Evolutionary conservation across 169 alveolate species (phyloP).

Genomic region (Cryptosporidium parvum): DNA sequence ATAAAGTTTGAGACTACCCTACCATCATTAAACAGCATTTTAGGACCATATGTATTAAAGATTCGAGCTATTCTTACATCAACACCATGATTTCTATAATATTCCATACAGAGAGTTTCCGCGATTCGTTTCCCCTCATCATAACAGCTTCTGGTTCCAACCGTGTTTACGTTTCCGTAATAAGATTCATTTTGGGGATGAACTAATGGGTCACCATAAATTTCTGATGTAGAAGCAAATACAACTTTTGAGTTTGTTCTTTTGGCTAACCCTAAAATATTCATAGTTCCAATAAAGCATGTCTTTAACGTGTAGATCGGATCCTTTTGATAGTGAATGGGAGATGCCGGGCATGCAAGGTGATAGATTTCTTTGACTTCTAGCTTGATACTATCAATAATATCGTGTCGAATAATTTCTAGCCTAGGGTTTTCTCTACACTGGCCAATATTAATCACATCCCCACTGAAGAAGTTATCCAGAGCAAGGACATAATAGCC

Average conservation of each 20-base stretch:
- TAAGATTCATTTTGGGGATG: slow-evolving; percentile 84
- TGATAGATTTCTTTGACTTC: slow-evolving; percentile 84
- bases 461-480: slow-evolving; percentile 83
- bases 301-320: slow-evolving; percentile 83
- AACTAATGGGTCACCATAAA: slow-evolving; percentile 84
- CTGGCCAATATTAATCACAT: slow-evolving; percentile 73
- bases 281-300: slow-evolving; percentile 82
- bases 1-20: slow-evolving; percentile 85
- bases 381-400: slow-evolving; percentile 77
- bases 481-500: slow-evolving; percentile 82
- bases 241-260: slow-evolving; percentile 81
- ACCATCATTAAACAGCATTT: slow-evolving; percentile 83
- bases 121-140: slow-evolving; percentile 86
- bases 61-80: slow-evolving; percentile 84
- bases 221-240: slow-evolving; percentile 83
- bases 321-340: slow-evolving; percentile 82
- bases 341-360: slow-evolving; percentile 86
- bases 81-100: slow-evolving; percentile 78
- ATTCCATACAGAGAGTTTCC: slow-evolving; percentile 83
- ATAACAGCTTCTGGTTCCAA: slow-evolving; percentile 84
- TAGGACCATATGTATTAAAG: slow-evolving; percentile 85
- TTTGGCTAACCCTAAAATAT: slow-evolving; percentile 81
- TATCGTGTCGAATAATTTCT: slow-evolving; percentile 80
- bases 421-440: slow-evolving; percentile 79
- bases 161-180: slow-evolving; percentile 84